Conservation (phyloP, 2,329 filamentous ascomycete species). For the Tolypocladium tundrense region DNA sequence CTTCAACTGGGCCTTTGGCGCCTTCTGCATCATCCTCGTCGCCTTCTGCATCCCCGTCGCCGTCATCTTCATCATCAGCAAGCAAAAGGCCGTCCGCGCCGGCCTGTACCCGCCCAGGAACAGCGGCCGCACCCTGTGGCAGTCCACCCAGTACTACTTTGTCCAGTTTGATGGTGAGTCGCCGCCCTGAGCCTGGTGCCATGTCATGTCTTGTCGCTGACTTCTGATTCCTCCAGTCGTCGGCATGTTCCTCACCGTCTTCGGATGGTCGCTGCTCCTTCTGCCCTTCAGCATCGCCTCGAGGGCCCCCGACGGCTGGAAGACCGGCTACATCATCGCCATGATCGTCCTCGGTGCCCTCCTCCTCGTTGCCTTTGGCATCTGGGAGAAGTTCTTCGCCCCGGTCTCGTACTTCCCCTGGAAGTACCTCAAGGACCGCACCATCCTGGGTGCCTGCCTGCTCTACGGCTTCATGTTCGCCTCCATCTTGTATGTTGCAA, state of each 20-base stretch:
- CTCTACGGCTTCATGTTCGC: constrained; percentile 28
- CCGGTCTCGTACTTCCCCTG: constrained; percentile 47
- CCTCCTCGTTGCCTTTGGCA: constrained; percentile 35
- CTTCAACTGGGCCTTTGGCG: constrained; percentile 44
- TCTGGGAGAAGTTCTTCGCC: constrained; percentile 48
- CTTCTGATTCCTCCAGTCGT: constrained; percentile 19
- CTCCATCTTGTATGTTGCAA: constrained; percentile 26
- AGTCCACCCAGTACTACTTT: constrained; percentile 42
- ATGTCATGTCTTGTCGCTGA: not conserved
- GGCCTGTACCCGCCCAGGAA: constrained; percentile 32
- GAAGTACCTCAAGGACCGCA: constrained; percentile 36
- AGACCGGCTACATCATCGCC: constrained; percentile 31
- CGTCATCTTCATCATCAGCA: constrained; percentile 21
- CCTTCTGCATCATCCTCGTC: constrained; percentile 52
- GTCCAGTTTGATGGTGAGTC: constrained; percentile 46
- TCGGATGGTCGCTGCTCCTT: constrained; percentile 40
- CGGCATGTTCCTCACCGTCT: constrained; percentile 41
- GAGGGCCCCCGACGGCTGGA: constrained; percentile 26
- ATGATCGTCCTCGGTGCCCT: constrained; percentile 40
- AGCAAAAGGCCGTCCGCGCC: constrained; percentile 38
- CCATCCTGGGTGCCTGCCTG: constrained; percentile 35
- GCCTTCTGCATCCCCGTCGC: constrained; percentile 29
- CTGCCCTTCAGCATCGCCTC: constrained; percentile 36
- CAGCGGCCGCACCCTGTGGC: constrained; percentile 30
- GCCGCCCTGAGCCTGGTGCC: no score